These are phyloP conservation scores for Halenospora varia DNA, from an alignment of 495 filamentous ascomycete species.

Conservation along the genomic window DNA sequence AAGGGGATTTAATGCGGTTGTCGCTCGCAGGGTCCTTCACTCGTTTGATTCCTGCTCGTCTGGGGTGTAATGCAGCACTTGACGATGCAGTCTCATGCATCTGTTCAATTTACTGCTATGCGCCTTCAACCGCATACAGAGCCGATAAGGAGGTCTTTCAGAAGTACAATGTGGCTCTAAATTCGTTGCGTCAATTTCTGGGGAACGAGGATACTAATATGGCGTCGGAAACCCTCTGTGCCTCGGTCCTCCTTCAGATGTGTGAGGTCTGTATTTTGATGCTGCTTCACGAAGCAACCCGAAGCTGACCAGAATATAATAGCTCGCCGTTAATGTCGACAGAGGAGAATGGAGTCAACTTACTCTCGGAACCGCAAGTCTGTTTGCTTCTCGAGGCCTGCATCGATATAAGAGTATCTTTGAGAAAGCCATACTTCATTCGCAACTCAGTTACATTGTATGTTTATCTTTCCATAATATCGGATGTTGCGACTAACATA, in stretches of 20 bases:
- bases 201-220: not conserved
- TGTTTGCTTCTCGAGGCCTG: conserved; percentile 4
- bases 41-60: conserved; percentile 2
- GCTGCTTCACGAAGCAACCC: too few species aligned
- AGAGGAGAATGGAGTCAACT: conserved; percentile 11
- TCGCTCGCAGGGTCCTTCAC: conserved; percentile 1
- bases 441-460: conserved; percentile 4
- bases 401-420: conserved; percentile 3
- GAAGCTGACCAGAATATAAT: not conserved
- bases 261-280: conserved; percentile 13
- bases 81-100: conserved; percentile 12
- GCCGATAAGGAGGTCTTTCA: not conserved
- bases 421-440: conserved; percentile 9
- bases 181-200: not conserved
- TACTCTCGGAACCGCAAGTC: not conserved
- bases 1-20: not conserved
- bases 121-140: not conserved
- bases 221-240: conserved; percentile 9
- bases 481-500: not conserved
- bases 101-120: not conserved
- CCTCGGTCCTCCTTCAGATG: conserved; percentile 9
- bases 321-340: conserved; percentile 6
- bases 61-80: conserved; percentile 6
- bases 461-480: not conserved
- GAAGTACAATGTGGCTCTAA: conserved; percentile 8